phyloP scores from a whole-genome alignment of 768 basidiomycete species.

The Kwoniella mangroviensis region DNA sequence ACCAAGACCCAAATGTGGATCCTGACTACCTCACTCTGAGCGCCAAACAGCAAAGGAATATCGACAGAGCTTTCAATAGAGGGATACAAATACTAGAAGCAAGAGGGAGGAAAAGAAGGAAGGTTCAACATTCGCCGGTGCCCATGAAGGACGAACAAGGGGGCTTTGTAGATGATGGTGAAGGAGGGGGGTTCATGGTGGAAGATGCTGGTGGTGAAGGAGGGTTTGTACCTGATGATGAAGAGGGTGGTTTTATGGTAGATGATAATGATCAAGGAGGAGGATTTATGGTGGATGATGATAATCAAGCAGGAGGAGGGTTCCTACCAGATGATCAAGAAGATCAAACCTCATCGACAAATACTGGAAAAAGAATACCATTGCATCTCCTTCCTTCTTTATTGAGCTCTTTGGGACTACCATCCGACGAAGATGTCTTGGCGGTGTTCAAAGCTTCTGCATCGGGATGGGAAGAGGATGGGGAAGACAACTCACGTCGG shows the following conservation, averaged over 20 bases:
- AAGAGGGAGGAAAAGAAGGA: constrained; percentile 33
- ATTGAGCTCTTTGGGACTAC: constrained; percentile 45
- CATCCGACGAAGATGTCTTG: constrained; percentile 54
- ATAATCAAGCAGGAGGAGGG: constrained; percentile 23
- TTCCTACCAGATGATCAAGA: constrained; percentile 26
- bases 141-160: constrained; percentile 2
- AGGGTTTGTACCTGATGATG: constrained; percentile 4
- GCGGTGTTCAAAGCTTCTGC: constrained; percentile 50
- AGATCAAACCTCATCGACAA: not conserved
- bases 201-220: constrained; percentile 4
- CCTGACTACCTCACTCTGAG: constrained; percentile 52
- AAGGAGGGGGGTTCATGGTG: constrained; percentile 12
- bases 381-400: constrained; percentile 43
- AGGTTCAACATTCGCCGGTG: constrained; percentile 4
- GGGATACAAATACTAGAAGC: constrained; percentile 22
- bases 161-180: not conserved
- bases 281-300: not conserved
- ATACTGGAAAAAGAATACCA: constrained; percentile 28
- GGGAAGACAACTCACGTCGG: constrained; percentile 6
- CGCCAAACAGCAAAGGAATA: constrained; percentile 28
- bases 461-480: constrained; percentile 41
- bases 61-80: constrained; percentile 51
- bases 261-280: not conserved
- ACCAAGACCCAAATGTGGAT: constrained; percentile 36
- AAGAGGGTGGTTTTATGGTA: constrained; percentile 6